phyloP scores from a whole-genome alignment of 2,329 filamentous ascomycete species.

The Proliferodiscus dingleyae region DNA sequence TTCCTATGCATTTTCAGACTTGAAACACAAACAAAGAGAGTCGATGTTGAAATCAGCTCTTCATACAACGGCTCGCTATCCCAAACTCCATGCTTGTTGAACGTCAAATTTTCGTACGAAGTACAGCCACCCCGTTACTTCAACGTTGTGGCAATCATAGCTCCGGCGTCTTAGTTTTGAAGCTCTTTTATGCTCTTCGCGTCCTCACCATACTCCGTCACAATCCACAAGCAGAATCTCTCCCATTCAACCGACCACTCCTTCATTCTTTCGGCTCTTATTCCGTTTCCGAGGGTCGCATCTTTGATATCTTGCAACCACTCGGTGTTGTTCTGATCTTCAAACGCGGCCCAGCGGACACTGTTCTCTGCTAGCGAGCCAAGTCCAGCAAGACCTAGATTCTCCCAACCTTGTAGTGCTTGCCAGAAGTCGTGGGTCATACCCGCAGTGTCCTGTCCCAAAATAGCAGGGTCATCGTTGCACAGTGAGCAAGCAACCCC shows the following conservation, averaged over 20 bases:
- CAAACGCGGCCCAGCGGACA: conserved; percentile 82
- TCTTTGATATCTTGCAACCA: conserved; percentile 71
- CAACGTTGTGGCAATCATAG: not conserved
- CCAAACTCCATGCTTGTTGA: conserved; percentile 8
- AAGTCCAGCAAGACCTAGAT: conserved; percentile 80
- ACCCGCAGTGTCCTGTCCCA: conserved; percentile 76
- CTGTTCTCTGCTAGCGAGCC: conserved; percentile 89
- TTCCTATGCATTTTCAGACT: too few relatives aligned
- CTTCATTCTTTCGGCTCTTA: conserved; percentile 67
- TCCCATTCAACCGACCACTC: conserved; percentile 84
- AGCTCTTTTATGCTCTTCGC: conserved; percentile 14
- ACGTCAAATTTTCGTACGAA: conserved; percentile 5
- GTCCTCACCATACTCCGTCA: conserved; percentile 63
- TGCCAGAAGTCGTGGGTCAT: conserved; percentile 96
- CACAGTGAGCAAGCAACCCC: conserved; percentile 80
- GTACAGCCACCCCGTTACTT: not conserved
- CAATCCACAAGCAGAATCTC: conserved; percentile 84
- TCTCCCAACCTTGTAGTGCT: conserved; percentile 84
- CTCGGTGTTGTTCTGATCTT: conserved; percentile 66
- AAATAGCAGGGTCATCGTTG: conserved; percentile 87
- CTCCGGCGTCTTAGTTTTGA: conserved; percentile 9
- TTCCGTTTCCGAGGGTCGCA: conserved; percentile 64
- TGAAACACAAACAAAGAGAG: too few relatives aligned
- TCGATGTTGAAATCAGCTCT: conserved; percentile 22
- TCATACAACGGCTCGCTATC: not conserved